Conservation (phyloP, 2,329 filamentous ascomycete genomes). For the Fusarium oligoseptatum region DNA sequence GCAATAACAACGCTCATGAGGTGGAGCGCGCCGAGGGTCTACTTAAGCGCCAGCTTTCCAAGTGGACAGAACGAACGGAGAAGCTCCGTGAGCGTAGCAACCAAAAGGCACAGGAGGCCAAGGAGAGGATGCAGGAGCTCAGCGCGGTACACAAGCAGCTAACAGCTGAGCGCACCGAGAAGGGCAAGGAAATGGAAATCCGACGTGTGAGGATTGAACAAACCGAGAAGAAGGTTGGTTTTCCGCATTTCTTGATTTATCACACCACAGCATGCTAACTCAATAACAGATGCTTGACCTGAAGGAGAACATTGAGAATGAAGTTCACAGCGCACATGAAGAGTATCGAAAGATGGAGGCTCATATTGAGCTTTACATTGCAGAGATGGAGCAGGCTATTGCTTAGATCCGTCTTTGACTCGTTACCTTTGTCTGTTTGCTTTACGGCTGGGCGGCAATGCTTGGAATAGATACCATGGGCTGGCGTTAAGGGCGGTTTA, state of each 20-base stretch:
- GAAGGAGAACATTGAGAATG: conserved; percentile 96
- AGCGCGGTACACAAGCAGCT: conserved; percentile 83
- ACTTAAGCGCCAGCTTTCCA: conserved; percentile 84
- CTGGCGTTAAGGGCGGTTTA: conserved; percentile 53
- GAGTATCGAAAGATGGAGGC: conserved; percentile 98
- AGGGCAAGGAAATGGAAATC: conserved; percentile 92
- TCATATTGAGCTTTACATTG: conserved; percentile 97
- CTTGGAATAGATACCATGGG: conserved; percentile 54
- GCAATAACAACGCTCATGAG: conserved; percentile 89
- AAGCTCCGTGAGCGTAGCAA: conserved; percentile 84
- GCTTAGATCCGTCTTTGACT: conserved; percentile 37
- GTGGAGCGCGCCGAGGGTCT: conserved; percentile 90
- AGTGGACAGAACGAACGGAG: conserved; percentile 89
- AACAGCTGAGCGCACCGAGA: conserved; percentile 86
- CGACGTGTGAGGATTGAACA: conserved; percentile 95
- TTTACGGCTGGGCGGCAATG: conserved; percentile 28
- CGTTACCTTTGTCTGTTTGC: conserved; percentile 22
- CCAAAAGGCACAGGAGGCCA: conserved; percentile 84
- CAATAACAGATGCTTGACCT: conserved; percentile 89
- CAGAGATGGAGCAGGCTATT: conserved; percentile 96
- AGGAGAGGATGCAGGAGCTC: conserved; percentile 91
- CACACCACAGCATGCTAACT: conserved; percentile 37
- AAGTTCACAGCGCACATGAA: conserved; percentile 89
- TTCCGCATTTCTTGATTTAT: not conserved
- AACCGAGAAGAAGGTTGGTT: conserved; percentile 92